phyloP scores from a whole-genome alignment of 192 early-diverging fungal genomes.

The Backusella morwellensis region DNA sequence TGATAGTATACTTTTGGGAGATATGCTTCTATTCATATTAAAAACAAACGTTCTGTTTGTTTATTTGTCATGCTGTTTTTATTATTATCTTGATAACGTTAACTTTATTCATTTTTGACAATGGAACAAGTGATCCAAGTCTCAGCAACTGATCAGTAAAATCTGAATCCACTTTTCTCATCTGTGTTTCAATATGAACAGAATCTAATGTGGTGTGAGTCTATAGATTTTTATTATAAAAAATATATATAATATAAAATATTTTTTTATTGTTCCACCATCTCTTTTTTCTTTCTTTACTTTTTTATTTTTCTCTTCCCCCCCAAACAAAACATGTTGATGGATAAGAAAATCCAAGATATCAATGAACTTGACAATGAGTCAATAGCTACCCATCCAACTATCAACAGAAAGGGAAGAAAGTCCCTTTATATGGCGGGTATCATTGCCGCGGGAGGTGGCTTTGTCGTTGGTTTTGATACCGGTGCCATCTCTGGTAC shows the following conservation, averaged over 20 bases:
- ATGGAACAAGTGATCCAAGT: not conserved
- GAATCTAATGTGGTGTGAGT: not conserved
- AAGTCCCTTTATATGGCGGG: slow-evolving; percentile 26
- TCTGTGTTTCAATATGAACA: not conserved
- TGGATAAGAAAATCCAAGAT: not conserved
- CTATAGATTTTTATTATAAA: not conserved
- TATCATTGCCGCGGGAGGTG: slow-evolving; percentile 26
- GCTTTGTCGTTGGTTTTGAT: slow-evolving; percentile 32
- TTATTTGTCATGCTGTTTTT: not conserved
- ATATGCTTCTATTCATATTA: not conserved
- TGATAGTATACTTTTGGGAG: not conserved
- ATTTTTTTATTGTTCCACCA: not conserved
- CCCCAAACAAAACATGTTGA: not conserved
- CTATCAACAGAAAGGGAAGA: not conserved
- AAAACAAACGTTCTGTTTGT: not conserved
- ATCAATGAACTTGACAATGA: not conserved
- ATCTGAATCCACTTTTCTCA: slow-evolving; percentile 1
- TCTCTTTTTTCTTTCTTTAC: not conserved
- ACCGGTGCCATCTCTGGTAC: slow-evolving; percentile 24
- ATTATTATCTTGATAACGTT: not conserved
- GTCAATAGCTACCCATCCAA: not conserved
- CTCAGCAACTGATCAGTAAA: not conserved
- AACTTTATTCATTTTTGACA: not conserved
- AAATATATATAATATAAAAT: not conserved
- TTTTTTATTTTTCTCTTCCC: not conserved